Evolutionary conservation across 1,284 basidiomycete species (phyloP).

Genomic region (Moesziomyces parantarcticus): DNA sequence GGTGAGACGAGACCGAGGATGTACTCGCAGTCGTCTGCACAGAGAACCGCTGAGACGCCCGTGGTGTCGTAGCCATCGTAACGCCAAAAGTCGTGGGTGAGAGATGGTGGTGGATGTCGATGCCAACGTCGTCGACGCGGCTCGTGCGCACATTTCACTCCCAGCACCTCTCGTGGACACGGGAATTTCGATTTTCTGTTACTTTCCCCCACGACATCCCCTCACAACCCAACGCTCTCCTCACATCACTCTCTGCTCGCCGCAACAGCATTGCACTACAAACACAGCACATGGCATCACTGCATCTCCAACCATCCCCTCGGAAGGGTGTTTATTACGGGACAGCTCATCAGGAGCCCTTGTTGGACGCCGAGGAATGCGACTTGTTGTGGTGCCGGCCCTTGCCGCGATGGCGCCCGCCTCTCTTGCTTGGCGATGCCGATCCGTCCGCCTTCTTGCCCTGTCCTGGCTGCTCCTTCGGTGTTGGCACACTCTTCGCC

Average conservation of each 20-base stretch:
- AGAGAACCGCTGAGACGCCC: slow-evolving; percentile 35
- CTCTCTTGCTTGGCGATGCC: slow-evolving; percentile 21
- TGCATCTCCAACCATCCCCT: too few relatives aligned
- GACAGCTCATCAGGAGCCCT: slow-evolving; percentile 9
- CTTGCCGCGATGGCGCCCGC: slow-evolving; percentile 20
- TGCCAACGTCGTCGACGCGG: too few relatives aligned
- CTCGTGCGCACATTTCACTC: not conserved
- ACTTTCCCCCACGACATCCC: not conserved
- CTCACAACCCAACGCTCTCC: too few relatives aligned
- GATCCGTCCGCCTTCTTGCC: slow-evolving; percentile 19
- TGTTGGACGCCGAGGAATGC: slow-evolving; percentile 22
- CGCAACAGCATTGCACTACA: not conserved
- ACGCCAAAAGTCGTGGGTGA: too few relatives aligned
- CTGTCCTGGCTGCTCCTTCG: slow-evolving; percentile 3
- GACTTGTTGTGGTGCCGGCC: slow-evolving; percentile 39
- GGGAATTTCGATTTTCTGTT: not conserved
- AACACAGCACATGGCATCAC: not conserved
- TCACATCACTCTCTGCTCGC: not conserved
- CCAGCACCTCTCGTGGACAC: too few relatives aligned
- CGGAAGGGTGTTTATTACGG: not conserved
- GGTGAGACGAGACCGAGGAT: slow-evolving; percentile 11
- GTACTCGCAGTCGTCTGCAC: slow-evolving; percentile 27
- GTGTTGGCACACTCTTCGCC: not conserved
- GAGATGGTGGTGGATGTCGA: too few relatives aligned
- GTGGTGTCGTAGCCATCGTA: slow-evolving; percentile 27